phyloP scores from a whole-genome alignment of 306 rosid genomes.

The Trichosanthes cucumerina region DNA sequence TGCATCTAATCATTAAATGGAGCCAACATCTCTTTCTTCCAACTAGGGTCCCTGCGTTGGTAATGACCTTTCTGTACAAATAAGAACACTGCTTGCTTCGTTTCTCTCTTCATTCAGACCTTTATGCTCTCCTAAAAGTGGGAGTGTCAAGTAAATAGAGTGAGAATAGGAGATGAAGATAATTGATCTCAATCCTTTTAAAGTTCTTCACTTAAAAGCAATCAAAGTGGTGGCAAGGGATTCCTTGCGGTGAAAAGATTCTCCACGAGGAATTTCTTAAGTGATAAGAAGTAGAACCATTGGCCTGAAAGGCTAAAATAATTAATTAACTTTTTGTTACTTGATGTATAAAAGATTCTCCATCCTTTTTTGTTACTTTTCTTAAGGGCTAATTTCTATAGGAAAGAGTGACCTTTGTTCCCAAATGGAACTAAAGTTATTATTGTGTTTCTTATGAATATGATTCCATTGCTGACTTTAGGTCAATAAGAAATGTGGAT shows the following conservation, averaged over 20 bases:
- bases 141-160: not conserved
- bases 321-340: not conserved
- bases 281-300: not conserved
- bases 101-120: not conserved
- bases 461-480: slow-evolving; percentile 24
- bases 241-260: not conserved
- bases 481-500: slow-evolving; percentile 33
- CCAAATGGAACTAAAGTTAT: too few species aligned
- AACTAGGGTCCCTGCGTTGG: not conserved
- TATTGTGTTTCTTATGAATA: slow-evolving; percentile 17
- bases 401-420: not conserved
- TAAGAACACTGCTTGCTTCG: not conserved
- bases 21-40: not conserved
- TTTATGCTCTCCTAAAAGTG: not conserved
- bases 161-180: not conserved
- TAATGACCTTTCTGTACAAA: not conserved
- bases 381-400: not conserved
- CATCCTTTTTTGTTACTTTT: too few species aligned
- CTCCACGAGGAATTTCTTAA: not conserved
- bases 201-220: not conserved
- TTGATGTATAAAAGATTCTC: not conserved
- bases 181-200: not conserved
- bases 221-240: not conserved
- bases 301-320: not conserved
- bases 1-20: not conserved